Evolutionary conservation across 2,329 filamentous ascomycete species (phyloP).

Genomic region (Xylariaceae sp.): DNA sequence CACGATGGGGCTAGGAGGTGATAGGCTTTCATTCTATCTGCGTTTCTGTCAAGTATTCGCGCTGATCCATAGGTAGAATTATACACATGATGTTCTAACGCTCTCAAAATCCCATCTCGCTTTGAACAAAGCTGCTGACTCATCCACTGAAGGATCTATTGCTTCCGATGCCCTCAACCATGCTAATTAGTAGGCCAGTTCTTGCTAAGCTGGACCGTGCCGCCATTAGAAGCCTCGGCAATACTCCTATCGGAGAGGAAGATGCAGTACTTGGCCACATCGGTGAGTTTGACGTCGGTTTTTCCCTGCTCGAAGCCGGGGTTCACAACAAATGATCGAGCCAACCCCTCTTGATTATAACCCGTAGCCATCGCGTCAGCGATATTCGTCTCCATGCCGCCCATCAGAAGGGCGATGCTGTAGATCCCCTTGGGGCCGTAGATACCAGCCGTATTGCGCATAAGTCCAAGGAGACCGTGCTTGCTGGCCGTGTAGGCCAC

Average conservation of each 20-base stretch:
- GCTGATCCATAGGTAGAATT: too few relatives aligned
- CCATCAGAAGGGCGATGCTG: conserved; percentile 47
- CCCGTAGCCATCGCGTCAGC: conserved; percentile 37
- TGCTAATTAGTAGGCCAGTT: conserved; percentile 22
- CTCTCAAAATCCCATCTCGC: too few relatives aligned
- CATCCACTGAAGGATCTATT: too few relatives aligned
- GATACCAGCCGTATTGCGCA: conserved; percentile 54
- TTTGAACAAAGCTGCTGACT: too few relatives aligned
- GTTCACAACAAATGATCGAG: conserved; percentile 22
- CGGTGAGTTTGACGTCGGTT: conserved; percentile 29
- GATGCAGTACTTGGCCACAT: conserved; percentile 35
- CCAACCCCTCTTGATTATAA: conserved; percentile 32
- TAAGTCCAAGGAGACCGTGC: conserved; percentile 51
- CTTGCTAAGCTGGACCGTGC: conserved; percentile 20
- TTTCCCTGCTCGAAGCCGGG: conserved; percentile 27
- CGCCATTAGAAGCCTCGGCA: conserved; percentile 21
- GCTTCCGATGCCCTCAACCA: too few relatives aligned
- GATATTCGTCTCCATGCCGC: conserved; percentile 56
- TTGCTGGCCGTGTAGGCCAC: conserved; percentile 51
- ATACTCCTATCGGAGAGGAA: conserved; percentile 23
- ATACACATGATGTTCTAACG: too few relatives aligned
- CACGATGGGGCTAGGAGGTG: too few relatives aligned
- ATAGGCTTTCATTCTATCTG: too few relatives aligned
- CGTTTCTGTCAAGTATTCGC: too few relatives aligned
- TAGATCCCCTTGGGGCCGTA: conserved; percentile 53